Evolutionary conservation across 805 yeast species (phyloP), one percentile per base, ranked within the genome.

Genomic region (Tetrapisispora namnaoensis): DNA sequence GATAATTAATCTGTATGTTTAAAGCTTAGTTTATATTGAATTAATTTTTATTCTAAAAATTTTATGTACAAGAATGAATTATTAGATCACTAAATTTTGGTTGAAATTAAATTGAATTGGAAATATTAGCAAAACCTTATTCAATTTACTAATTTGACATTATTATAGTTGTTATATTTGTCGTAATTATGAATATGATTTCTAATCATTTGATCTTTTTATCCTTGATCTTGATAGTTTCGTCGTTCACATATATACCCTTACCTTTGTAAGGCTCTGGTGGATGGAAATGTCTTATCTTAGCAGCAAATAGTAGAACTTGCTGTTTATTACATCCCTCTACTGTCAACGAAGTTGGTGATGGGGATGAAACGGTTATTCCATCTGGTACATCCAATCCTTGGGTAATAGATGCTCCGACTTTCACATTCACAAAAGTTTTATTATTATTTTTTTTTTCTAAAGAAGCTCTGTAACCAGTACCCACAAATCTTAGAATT

Each of bases 231-330:
- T 80, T 82, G 67, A 93, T 84, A 45, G 95, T 88, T 72, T 93
- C 98, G 61, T 81, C 85, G 67, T 90, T 86, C 45, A 93, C 83
- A 65, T 84, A 93, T 45, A 93, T 84, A 63, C 99, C 99, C 59
- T 95, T 95, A 65, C 99, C 99, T 72, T 93, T 93, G 69, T 93
- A 93, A 37, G 97, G 97, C 71, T 93, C 99, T 42, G 99, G 99
- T 52, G 95, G 95, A 65, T 86, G 87, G 74, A 80, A 80, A 58
- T 78, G 79, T 67, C 98, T 82, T 55, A 93, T 74, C 49, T 80
- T 79, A 16, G 95, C 96, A 18, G 98, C 99, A 68, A 86, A 88
- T 48, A 83, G 74, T 62, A 80, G 83, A 44, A 93, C 90, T 63
- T 83, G 82, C 67, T 90, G 96, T 68, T 87, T 86, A 68, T 91